Evolutionary conservation across 768 basidiomycete genomes (phyloP), one percentile per base, ranked within the genome.

Genomic region (Kwoniella mangroviensis): DNA sequence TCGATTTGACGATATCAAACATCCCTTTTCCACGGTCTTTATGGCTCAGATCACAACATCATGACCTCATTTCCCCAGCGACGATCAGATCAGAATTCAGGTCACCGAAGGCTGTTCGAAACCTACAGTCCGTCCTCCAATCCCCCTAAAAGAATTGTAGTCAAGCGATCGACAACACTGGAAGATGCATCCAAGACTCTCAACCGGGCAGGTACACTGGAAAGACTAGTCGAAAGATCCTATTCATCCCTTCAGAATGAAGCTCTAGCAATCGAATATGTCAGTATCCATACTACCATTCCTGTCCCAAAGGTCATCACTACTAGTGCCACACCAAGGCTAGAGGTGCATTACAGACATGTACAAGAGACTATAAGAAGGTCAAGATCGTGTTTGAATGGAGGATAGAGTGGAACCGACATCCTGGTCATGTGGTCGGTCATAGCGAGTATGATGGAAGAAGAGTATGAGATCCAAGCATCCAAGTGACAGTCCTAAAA

Each of bases 211-310:
- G 63, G 63, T 53, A 34, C 26, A 51, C 63, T 51, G 10, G 10
- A 51, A 26, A 17, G 34, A 12, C 9, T 7, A 34, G 21, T 15
- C 19, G 63, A 64, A 22, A 22, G 51, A 40, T 64, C 63, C 17
- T 53, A 49, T 19, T 61, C 59, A 19, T 64, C 63, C 22, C 67
- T 63, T 21, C 15, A 41, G 28, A 63, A 63, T 40, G 67, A 69
- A 63, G 67, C 59, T 6, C 12, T n/a, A n/a, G 57, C 67, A 9
- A 68, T 68, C 10, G 34, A 51, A 11, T 68, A 42, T 28, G 59
- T 68, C 10, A 49, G 43, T 12, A 28, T 11, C 10, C 45, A 68
- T 26, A 68, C 67, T 24, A 68, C 34, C 19, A 52, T 68, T 4
- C 67, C 67, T 17, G 67, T 68, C 19, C 67, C 67, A 10, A 60